These are phyloP conservation scores for Rachicladosporium sp. DNA, from an alignment of 2,329 filamentous ascomycete species.

Conservation along the genomic window DNA sequence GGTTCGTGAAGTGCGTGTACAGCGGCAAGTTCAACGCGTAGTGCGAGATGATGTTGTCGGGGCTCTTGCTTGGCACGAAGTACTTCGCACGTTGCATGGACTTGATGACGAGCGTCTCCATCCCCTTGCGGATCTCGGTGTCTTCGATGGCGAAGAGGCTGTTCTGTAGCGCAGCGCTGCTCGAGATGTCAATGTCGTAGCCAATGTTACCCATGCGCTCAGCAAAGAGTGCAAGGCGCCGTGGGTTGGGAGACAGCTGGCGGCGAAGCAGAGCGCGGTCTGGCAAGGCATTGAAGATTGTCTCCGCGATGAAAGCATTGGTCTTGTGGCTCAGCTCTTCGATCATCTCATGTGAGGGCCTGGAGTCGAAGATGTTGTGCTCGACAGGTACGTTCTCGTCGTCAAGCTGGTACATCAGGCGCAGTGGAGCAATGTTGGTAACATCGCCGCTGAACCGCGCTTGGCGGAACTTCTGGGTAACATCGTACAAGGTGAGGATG, in stretches of 20 bases:
- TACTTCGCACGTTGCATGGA: conserved; percentile 96
- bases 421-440: conserved; percentile 69
- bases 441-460: conserved; percentile 64
- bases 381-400: conserved; percentile 97
- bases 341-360: conserved; percentile 77
- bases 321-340: conserved; percentile 93
- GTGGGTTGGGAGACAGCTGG: conserved; percentile 72
- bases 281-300: conserved; percentile 63
- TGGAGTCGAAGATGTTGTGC: conserved; percentile 90
- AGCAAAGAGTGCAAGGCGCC: conserved; percentile 78
- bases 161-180: conserved; percentile 83
- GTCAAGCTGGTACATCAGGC: conserved; percentile 84
- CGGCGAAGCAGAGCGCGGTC: conserved; percentile 88
- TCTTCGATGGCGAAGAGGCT: conserved; percentile 91
- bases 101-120: conserved; percentile 93
- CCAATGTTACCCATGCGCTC: conserved; percentile 88
- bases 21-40: conserved; percentile 85
- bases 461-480: conserved; percentile 85
- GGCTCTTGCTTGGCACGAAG: conserved; percentile 68
- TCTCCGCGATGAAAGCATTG: conserved; percentile 79
- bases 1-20: conserved; percentile 96
- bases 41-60: conserved; percentile 68
- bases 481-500: conserved; percentile 64
- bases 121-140: conserved; percentile 80
- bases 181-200: conserved; percentile 77